phyloP scores from a whole-genome alignment of 208 protist genomes.

The Acanthamoeba castellanii region DNA sequence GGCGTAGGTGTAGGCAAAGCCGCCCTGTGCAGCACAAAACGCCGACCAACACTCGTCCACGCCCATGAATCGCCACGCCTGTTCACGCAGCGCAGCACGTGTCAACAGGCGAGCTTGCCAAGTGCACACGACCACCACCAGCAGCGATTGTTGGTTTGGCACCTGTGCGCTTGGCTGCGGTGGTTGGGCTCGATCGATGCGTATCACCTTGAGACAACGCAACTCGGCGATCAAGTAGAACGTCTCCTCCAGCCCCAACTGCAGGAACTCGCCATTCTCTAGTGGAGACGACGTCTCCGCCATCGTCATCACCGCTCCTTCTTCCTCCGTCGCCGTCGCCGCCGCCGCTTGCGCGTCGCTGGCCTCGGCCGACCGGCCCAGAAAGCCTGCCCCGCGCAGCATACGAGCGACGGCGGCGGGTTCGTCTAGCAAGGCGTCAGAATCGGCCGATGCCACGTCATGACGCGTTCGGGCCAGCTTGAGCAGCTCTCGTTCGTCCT shows the following conservation, averaged over 20 bases:
- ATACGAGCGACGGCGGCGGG: neutral
- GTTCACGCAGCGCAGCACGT: neutral
- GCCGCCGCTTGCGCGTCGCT: neutral
- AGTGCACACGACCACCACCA: neutral
- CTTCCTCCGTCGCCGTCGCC: neutral
- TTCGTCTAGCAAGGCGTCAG: neutral
- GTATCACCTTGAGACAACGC: neutral
- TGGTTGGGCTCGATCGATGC: neutral
- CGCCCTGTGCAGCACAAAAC: neutral
- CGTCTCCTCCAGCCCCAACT: constrained; percentile 42
- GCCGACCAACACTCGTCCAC: neutral
- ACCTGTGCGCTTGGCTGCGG: no score
- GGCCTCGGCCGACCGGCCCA: neutral
- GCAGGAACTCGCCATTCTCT: constrained; percentile 4
- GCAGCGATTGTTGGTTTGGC: no score
- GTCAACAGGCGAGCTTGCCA: neutral
- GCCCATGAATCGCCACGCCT: neutral
- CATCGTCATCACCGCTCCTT: no score
- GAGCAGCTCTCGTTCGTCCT: neutral
- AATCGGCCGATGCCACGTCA: neutral
- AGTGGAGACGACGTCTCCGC: neutral
- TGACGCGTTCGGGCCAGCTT: neutral
- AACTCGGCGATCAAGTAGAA: constrained; percentile 22
- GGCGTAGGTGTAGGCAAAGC: constrained; percentile 30
- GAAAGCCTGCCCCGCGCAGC: neutral